Conservation (phyloP, 768 basidiomycete genomes). For the Trametes cubensis region DNA sequence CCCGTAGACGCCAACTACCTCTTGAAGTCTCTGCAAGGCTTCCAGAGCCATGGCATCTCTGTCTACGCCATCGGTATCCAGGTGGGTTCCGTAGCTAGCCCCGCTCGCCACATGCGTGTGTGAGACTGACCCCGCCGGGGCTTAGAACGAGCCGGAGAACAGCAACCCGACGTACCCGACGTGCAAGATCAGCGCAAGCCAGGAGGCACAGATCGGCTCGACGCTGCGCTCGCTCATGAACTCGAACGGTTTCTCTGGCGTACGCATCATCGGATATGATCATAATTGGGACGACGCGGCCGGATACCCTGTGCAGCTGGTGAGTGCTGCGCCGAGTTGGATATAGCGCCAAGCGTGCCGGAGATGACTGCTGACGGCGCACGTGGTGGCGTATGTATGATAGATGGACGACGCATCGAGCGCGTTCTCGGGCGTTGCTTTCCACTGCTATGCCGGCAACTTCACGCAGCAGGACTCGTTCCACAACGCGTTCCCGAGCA, state of each 20-base stretch:
- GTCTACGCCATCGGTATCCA: conserved; percentile 66
- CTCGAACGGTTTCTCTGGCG: conserved; percentile 57
- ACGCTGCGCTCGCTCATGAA: conserved; percentile 63
- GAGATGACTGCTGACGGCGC: neutral
- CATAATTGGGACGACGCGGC: conserved; percentile 77
- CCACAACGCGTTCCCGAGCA: conserved; percentile 57
- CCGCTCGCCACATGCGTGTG: neutral
- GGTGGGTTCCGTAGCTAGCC: conserved; percentile 31
- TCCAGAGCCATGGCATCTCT: conserved; percentile 59
- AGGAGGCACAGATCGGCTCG: conserved; percentile 62
- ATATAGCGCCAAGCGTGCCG: neutral
- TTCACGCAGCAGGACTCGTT: conserved; percentile 59
- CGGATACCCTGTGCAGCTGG: conserved; percentile 62
- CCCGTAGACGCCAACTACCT: conserved; percentile 69
- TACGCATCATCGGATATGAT: conserved; percentile 69
- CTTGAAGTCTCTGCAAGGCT: conserved; percentile 71
- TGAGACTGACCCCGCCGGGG: neutral
- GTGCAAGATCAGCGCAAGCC: conserved; percentile 53
- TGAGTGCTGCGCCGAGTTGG: conserved; percentile 21
- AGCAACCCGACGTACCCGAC: conserved; percentile 73
- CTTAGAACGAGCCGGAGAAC: conserved; percentile 55
- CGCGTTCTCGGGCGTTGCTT: conserved; percentile 66
- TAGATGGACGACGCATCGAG: conserved; percentile 59
- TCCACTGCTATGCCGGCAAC: conserved; percentile 71
- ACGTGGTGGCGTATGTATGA: conserved; percentile 15